Conservation (phyloP, 306 rosid species). For the Trifolium pratense region DNA sequence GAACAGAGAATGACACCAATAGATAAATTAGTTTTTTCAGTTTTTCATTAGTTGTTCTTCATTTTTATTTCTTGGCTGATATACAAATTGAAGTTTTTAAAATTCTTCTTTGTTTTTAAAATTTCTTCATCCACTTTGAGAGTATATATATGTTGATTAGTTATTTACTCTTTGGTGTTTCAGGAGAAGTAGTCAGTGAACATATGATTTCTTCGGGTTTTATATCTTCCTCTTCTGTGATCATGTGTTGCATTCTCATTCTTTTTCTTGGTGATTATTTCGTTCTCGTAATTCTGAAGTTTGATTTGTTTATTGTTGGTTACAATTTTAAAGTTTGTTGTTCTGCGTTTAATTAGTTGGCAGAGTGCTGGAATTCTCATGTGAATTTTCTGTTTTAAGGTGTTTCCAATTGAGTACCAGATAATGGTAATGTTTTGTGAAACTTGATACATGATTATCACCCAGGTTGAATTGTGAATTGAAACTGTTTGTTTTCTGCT, state of each 20-base stretch:
- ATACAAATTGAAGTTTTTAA: background rate
- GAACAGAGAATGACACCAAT: background rate
- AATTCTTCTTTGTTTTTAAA: background rate
- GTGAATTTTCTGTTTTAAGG: too few species aligned
- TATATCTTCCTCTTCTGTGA: background rate
- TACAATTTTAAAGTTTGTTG: too few species aligned
- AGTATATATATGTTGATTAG: background rate
- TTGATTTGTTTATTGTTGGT: background rate
- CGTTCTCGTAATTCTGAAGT: too few species aligned
- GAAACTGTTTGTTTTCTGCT: too few species aligned
- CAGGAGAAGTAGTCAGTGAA: background rate
- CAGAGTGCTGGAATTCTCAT: too few species aligned
- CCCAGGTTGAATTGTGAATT: background rate
- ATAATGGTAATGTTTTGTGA: background rate
- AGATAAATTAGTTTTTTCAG: too few species aligned
- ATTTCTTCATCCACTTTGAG: background rate
- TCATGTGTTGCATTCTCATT: background rate
- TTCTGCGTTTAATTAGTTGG: too few species aligned
- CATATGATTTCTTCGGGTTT: background rate
- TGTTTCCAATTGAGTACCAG: background rate
- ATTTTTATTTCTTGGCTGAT: too few species aligned
- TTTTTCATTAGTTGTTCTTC: too few species aligned
- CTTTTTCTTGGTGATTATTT: background rate
- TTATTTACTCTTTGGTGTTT: background rate
- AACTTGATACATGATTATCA: background rate